Percentiles rank a stretch among this genome's conserved stretches.
phyloP scores from a whole-genome alignment of 768 basidiomycete species.

The Collybia mongolica region DNA sequence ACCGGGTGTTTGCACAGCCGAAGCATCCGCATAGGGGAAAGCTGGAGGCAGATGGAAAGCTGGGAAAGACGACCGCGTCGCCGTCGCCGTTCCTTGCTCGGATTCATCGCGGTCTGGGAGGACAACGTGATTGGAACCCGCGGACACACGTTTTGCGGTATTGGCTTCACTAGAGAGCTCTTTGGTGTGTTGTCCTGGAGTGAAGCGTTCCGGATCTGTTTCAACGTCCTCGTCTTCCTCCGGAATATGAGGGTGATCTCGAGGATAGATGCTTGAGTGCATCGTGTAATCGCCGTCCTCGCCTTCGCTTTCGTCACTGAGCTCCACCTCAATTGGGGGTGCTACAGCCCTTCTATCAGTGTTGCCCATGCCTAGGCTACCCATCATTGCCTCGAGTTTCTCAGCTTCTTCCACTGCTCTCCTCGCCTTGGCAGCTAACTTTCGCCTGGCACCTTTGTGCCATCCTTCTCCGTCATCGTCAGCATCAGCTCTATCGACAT shows the following conservation, averaged over 20 bases:
- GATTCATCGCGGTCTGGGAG: conserved; percentile 27
- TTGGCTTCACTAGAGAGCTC: conserved; percentile 3
- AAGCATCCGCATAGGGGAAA: not conserved
- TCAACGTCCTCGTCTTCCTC: conserved; percentile 70
- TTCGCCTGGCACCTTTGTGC: conserved; percentile 64
- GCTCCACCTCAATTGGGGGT: conserved; percentile 72
- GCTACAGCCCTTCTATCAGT: conserved; percentile 27
- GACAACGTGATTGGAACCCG: conserved; percentile 17
- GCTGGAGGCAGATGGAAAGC: conserved; percentile 19
- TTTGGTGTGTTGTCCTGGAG: conserved; percentile 7
- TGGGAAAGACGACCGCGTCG: conserved; percentile 27
- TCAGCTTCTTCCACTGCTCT: conserved; percentile 59
- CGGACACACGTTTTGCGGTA: conserved; percentile 2
- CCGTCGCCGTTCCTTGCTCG: conserved; percentile 36
- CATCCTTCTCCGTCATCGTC: conserved; percentile 43
- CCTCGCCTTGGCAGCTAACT: conserved; percentile 69
- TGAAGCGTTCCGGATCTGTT: conserved; percentile 18
- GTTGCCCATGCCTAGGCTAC: conserved; percentile 16
- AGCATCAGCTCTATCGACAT: conserved; percentile 39
- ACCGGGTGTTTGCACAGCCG: not conserved
- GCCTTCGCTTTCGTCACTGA: conserved; percentile 80
- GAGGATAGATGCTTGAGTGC: conserved; percentile 32
- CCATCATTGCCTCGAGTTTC: conserved; percentile 42
- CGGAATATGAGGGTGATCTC: conserved; percentile 59
- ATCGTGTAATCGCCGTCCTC: conserved; percentile 49